These are phyloP conservation scores for Cadophora sp. DNA, from an alignment of 2,329 filamentous ascomycete species.

Conservation along the genomic window DNA sequence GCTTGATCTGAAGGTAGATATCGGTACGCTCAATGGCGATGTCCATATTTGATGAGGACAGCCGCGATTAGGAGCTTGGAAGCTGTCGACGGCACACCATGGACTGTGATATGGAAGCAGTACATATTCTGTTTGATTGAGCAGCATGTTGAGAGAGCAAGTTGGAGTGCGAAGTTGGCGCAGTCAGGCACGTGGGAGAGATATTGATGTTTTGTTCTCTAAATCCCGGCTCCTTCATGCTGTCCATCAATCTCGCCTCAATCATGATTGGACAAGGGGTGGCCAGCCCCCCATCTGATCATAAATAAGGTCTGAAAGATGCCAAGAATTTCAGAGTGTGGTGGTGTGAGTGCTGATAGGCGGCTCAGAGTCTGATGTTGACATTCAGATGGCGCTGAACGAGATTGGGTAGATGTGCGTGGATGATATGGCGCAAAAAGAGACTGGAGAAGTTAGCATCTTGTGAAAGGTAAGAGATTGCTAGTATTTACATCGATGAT, in stretches of 20 bases:
- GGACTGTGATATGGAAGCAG: background rate
- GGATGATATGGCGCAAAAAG: too few relatives aligned
- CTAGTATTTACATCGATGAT: too few relatives aligned
- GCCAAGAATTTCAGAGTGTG: background rate
- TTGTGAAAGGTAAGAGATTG: too few relatives aligned
- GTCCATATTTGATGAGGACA: too few relatives aligned
- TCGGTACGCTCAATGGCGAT: too few relatives aligned
- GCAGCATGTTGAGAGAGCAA: background rate
- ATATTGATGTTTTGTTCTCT: background rate
- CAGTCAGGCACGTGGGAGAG: background rate
- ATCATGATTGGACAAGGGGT: background rate
- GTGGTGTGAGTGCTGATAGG: background rate
- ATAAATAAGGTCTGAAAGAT: constrained; percentile 1
- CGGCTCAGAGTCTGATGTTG: background rate
- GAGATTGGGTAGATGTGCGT: too few relatives aligned
- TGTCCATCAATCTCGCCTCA: background rate
- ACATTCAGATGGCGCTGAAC: background rate
- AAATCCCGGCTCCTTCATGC: background rate
- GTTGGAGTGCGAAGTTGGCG: background rate
- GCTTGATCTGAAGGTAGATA: too few relatives aligned
- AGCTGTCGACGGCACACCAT: background rate
- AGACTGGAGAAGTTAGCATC: too few relatives aligned
- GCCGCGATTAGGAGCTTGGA: background rate
- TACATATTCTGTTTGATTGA: background rate
- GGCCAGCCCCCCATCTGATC: constrained; percentile 5